Base-by-base conservation (phyloP, 2,329 filamentous ascomycete genomes). In the Penicillium sp. region DNA sequence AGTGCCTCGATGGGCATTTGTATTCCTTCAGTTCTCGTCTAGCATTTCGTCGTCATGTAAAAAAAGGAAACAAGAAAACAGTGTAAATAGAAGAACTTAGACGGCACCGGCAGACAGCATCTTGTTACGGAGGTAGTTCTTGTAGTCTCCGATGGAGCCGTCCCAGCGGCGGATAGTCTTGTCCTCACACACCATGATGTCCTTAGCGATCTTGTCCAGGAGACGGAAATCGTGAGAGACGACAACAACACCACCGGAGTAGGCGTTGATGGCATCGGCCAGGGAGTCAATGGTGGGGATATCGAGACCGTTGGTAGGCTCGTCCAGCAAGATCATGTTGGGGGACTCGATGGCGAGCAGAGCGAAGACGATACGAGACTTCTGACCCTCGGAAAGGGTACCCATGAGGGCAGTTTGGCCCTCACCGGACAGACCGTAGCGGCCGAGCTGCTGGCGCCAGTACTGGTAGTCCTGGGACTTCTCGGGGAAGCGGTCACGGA, bases 121-220 rank as follows among this genome's bases (percentile, higher is more conserved):
- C 90, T 97, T 97, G 88, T 97, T 97, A 74, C 93, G 88, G 70
- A 99, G 84, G 79, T 97, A 86, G 80, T 95, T 90, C 90, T 99
- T 99, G 90, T 99, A 99, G 56, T 92, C 87, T 66, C 88, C 88
- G 70, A 99, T 99, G 61, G 78, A 80, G 67, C 93, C 93, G 60
- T 93, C 87, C 94, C 94, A 99, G 68, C 85, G 79, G 67, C 83
- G 87, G 67, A 97, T 92, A 13, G 92, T 92, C 84, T 92, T 92
- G 86, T 99, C 92, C 81, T 99, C 94, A 78, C 95, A 99, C 53
- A 99, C 94, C 79, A 99, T 87, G 77, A 99, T 99, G 77, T 99
- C 91, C 84, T 99, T 99, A 67, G 94, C 94, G 75, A 99, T 97
- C 83, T 96, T 97, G 85, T 99, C 94, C 63, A 99, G 87, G 70